Base-by-base conservation (phyloP, 2,329 filamentous ascomycete genomes). In the Hysterium pulicare region DNA sequence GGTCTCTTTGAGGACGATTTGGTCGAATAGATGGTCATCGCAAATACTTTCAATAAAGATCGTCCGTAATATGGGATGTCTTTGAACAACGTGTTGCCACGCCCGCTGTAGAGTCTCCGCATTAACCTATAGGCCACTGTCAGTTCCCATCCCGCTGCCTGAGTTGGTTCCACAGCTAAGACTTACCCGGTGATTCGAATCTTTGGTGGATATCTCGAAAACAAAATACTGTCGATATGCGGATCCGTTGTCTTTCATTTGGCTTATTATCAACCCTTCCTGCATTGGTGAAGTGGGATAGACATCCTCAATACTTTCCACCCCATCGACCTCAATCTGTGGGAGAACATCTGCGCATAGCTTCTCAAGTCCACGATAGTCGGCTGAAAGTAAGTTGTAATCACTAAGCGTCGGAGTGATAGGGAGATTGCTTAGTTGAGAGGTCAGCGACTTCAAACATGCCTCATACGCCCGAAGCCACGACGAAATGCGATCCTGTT, bases 41-140 rank as follows among this genome's bases (percentile, higher is more conserved):
- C 4, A 46, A 20, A 19, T 45, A 49, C 6, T 28, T 13, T 39
- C 41, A 21, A 57, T 42, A 33, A 57, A 55, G 9, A 52, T 31
- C 1, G 54, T 57, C 13, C 54, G 38, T 10, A 57, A 41, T 8
- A 37, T 39, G 11, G 48, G 38, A 23, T 57, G 54, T 10, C 52
- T 52, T 6, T 38, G 38, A 10, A 46, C 42, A 1, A 57, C 50
- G 2, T 33, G 32, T 22, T 45, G 46, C 54, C 54, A 57, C 3
- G 54, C 50, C 15, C 13, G 8, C 19, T 37, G 33, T 10, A 49
- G 41, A 13, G 35, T 33, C 21, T 33, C 33, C 24, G 41, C 40
- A 15, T 44, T 21, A 20, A 52, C 36, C n/a, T n/a, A n/a, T n/a
- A n/a, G n/a, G n/a, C n/a, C n/a, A n/a, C n/a, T n/a, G n/a, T n/a